Conservation (phyloP, 2,329 filamentous ascomycete genomes). For the Diaporthe velutina region DNA sequence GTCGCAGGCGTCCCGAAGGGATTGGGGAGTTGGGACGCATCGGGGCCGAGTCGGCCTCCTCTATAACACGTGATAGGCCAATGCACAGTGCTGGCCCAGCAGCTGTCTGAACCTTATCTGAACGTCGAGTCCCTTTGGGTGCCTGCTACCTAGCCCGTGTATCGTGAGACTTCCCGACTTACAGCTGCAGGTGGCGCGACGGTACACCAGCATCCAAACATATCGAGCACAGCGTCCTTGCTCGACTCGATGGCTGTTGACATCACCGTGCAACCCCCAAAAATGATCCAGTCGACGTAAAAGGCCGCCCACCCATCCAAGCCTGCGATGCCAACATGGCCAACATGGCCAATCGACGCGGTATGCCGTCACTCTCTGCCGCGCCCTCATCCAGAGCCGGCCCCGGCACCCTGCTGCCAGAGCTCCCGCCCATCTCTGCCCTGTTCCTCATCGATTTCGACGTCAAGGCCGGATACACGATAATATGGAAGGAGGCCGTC, state of each 20-base stretch:
- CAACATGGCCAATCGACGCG: conserved; percentile 36
- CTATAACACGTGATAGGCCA: conserved; percentile 33
- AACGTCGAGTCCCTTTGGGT: conserved; percentile 27
- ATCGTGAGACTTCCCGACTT: conserved; percentile 1
- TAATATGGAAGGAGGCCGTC: conserved; percentile 85
- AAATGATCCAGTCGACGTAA: conserved; percentile 37
- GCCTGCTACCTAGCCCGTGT: neutral
- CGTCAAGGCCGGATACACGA: conserved; percentile 90
- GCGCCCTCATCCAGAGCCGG: conserved; percentile 19
- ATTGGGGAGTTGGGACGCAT: conserved; percentile 5
- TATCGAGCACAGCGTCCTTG: conserved; percentile 12
- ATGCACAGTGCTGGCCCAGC: too few species aligned
- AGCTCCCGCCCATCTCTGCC: conserved; percentile 76
- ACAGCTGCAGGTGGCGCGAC: conserved; percentile 10
- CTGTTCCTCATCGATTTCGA: conserved; percentile 93
- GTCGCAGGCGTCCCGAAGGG: neutral
- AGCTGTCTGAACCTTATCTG: conserved; percentile 34
- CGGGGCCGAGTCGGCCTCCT: conserved; percentile 19
- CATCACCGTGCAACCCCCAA: conserved; percentile 28
- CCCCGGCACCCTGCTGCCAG: conserved; percentile 53
- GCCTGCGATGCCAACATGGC: conserved; percentile 6
- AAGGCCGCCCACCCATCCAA: neutral
- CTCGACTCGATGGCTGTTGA: conserved; percentile 18
- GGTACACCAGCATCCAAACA: neutral
- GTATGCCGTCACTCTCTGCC: conserved; percentile 15